Evolutionary conservation across 2,329 filamentous ascomycete species (phyloP), one percentile per base, ranked within the genome.

Genomic region (Diaporthe amygdali): DNA sequence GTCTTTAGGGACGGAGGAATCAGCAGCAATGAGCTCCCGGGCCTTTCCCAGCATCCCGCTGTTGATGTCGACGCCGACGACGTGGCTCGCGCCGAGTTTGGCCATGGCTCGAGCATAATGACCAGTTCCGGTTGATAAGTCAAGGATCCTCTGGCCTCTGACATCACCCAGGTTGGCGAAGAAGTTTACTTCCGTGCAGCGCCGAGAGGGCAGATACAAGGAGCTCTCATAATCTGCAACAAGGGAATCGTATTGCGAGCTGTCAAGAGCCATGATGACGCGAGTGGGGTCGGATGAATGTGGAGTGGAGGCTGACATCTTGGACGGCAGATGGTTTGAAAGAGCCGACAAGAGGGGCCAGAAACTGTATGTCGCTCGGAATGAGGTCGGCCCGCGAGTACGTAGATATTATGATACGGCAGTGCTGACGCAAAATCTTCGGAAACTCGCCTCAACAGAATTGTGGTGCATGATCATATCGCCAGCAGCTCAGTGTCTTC

Each of bases 51-150:
- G 39, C 55, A 61, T 61, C 15, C 22, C 55, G 2, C 22, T 1
- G 41, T 46, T 63, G 56, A 63, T 63, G 55, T 61, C 39, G 22
- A 61, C 55, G 39, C 55, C 39, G 34, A 63, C 27, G 27, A 63
- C 41, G 14, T 32, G 30, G 10, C 39, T 63, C 20, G 39, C 56
- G 20, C 39, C 27, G 10, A 47, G 12, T 15, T 63, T 47, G 5
- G 27, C 56, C 41, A 63, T 44, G 15, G 27, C 22, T 7, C 56
- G 27, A 34, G 39, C 39, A 32, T 46, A 20, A 2, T 22, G 6
- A 10, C 39, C 39, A 9, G 39, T 46, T 1, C 56, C 56, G 27
- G 56, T 46, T 34, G 56, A 63, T 2, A 46, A 7, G 27, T 63
- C 59, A 14, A 63, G 59, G 30, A 47, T 9, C 25, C 12, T 63